These are phyloP conservation scores for Pseudocercospora cruenta DNA, from an alignment of 2,329 filamentous ascomycete genomes.

Conservation along the genomic window DNA sequence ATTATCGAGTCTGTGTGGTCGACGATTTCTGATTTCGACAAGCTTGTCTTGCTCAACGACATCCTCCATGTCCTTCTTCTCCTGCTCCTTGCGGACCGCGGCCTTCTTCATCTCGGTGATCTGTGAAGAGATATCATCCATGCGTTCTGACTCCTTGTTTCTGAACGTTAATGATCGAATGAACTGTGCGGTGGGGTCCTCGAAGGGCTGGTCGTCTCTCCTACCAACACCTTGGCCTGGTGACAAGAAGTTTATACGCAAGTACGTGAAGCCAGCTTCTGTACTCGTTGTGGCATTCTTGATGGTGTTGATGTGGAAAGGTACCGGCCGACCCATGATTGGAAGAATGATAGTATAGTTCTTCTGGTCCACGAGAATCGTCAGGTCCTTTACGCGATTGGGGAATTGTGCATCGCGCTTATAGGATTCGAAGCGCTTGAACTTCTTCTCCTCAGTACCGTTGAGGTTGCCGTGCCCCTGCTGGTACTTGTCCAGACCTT, in stretches of 20 bases:
- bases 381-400: conserved; percentile 76
- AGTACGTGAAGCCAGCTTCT: conserved; percentile 89
- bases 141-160: conserved; percentile 83
- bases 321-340: conserved; percentile 95
- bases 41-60: conserved; percentile 99
- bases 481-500: conserved; percentile 82
- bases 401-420: conserved; percentile 97
- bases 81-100: conserved; percentile 87
- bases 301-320: conserved; percentile 97
- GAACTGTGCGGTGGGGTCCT: conserved; percentile 94
- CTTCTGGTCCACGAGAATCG: conserved; percentile 88
- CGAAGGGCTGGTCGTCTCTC: conserved; percentile 97
- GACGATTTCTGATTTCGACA: conserved; percentile 89
- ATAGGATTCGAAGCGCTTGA: conserved; percentile 98
- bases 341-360: conserved; percentile 88
- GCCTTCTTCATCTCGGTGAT: conserved; percentile 97
- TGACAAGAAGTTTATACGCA: conserved; percentile 96
- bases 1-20: conserved; percentile 86
- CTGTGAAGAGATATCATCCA: conserved; percentile 87
- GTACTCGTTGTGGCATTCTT: conserved; percentile 99
- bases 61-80: conserved; percentile 99
- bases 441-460: conserved; percentile 93
- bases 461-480: conserved; percentile 84
- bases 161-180: conserved; percentile 93
- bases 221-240: conserved; percentile 95